Conservation (phyloP, 139 green algal species). For the Chlamydomonas incerta region DNA sequence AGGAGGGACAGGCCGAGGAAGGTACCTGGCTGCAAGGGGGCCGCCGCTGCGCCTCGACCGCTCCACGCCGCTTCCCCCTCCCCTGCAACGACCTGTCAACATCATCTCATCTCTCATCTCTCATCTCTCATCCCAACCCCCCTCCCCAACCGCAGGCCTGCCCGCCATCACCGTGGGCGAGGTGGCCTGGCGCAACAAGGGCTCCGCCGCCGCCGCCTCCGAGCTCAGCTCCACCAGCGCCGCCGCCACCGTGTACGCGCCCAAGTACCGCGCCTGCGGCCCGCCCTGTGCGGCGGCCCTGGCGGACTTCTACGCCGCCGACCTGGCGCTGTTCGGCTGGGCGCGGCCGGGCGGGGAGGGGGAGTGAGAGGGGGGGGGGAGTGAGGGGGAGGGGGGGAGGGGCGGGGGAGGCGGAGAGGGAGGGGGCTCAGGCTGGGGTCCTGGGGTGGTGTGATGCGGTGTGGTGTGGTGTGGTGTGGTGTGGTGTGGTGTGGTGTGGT, state of each 20-base stretch:
- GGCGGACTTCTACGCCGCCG: neutral
- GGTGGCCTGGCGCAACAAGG: conserved; percentile 30
- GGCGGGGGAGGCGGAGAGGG: neutral
- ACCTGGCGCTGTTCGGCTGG: conserved; percentile 36
- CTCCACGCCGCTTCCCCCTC: too few relatives aligned
- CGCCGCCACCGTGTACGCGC: conserved; percentile 20
- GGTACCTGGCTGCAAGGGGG: too few relatives aligned
- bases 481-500: too few relatives aligned
- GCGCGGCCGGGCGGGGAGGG: neutral
- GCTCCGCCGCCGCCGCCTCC: neutral
- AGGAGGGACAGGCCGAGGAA: too few relatives aligned
- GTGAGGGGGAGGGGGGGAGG: too few relatives aligned
- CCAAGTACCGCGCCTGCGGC: conserved; percentile 6
- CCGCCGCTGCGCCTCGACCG: too few relatives aligned
- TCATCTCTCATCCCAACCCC: too few relatives aligned
- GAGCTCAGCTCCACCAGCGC: neutral
- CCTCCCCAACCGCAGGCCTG: neutral
- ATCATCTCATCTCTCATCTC: too few relatives aligned
- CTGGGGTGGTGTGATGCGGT: neutral
- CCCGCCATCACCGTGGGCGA: neutral
- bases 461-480: neutral
- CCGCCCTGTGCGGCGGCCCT: neutral
- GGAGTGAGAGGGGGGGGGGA: too few relatives aligned
- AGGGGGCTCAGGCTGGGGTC: too few relatives aligned
- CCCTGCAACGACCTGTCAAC: too few relatives aligned